These are phyloP conservation scores for Ustilago shanxiensis DNA, from an alignment of 1,284 basidiomycete species.

Conservation along the genomic window DNA sequence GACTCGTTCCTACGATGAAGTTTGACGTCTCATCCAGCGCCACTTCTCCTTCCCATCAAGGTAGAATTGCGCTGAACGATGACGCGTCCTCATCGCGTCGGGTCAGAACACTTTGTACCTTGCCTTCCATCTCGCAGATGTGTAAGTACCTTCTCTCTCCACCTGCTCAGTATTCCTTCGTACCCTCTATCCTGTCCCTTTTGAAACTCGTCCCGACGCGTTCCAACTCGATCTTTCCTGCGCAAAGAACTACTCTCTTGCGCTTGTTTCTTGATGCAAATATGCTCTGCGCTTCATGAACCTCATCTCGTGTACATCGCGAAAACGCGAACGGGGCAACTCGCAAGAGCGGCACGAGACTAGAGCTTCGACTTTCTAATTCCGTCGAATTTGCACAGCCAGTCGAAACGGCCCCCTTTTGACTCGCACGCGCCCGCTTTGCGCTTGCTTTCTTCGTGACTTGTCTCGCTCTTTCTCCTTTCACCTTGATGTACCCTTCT, in stretches of 20 bases:
- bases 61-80: background rate
- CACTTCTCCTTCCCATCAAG: background rate
- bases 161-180: background rate
- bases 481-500: too few species aligned
- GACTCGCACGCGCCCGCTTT: constrained; percentile 4
- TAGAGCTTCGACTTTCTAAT: background rate
- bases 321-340: constrained; percentile 43
- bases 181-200: background rate
- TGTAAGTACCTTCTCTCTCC: constrained; percentile 8
- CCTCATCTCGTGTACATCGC: constrained; percentile 10
- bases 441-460: too few species aligned
- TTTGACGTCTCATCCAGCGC: background rate
- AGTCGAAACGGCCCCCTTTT: background rate
- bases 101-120: background rate
- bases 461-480: background rate
- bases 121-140: constrained; percentile 5
- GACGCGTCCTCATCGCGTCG: background rate
- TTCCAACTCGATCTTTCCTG: background rate
- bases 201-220: constrained; percentile 9
- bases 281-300: background rate
- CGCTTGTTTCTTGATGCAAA: background rate
- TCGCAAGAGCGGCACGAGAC: constrained; percentile 22
- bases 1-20: constrained; percentile 4
- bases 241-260: too few species aligned
- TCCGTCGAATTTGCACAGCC: constrained; percentile 10